These are phyloP conservation scores for Blastosporella zonata DNA, from an alignment of 1,284 basidiomycete species.

Conservation along the genomic window DNA sequence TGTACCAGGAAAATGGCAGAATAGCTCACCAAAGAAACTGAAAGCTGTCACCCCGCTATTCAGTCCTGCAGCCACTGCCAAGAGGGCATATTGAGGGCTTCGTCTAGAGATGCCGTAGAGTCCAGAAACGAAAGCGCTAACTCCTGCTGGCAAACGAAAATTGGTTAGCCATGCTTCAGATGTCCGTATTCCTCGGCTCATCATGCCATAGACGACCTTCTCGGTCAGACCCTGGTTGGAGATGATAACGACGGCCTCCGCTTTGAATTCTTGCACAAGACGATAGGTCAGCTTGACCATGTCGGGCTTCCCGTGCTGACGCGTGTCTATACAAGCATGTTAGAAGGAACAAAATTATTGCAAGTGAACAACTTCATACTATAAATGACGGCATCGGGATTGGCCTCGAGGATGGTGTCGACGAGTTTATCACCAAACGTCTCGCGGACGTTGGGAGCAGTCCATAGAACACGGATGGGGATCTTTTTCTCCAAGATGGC, in stretches of 20 bases:
- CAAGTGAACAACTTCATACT: conserved; percentile 15
- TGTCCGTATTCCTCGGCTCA: no score
- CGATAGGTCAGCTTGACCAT: conserved; percentile 51
- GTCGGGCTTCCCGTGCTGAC: conserved; percentile 32
- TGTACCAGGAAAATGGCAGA: neutral
- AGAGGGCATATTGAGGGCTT: conserved; percentile 37
- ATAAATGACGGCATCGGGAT: conserved; percentile 54
- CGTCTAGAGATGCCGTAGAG: conserved; percentile 49
- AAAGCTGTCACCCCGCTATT: conserved; percentile 67
- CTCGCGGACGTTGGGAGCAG: conserved; percentile 57
- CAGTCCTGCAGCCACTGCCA: conserved; percentile 52
- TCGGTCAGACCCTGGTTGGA: conserved; percentile 58
- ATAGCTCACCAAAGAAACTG: conserved; percentile 65
- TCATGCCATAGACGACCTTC: conserved; percentile 52
- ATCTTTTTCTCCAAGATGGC: conserved; percentile 49
- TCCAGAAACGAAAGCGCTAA: conserved; percentile 52
- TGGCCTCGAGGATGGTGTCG: conserved; percentile 48
- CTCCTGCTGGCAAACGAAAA: conserved; percentile 36
- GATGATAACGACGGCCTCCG: conserved; percentile 61
- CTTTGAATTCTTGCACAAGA: conserved; percentile 55
- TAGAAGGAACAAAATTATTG: neutral
- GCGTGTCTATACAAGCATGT: conserved; percentile 44
- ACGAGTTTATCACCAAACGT: conserved; percentile 62
- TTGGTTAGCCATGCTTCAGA: conserved; percentile 25
- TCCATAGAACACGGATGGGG: conserved; percentile 59